A percentile compares a stretch with the other conserved stretches of the same genome.
phyloP scores from a whole-genome alignment of 768 basidiomycete genomes.

The Pisolithus orientalis region DNA sequence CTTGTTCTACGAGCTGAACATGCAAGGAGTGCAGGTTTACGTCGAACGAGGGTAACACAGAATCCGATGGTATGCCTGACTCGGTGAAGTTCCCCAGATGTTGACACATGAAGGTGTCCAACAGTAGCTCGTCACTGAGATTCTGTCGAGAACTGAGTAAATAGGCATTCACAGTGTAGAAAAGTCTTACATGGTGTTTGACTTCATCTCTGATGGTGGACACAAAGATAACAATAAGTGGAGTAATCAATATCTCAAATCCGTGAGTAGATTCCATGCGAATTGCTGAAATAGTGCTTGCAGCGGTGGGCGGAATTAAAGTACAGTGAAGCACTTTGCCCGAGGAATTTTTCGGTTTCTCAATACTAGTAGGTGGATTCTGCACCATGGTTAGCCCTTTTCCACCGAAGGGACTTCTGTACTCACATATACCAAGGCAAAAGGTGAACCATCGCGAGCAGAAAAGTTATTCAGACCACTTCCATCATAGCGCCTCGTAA shows the following conservation, averaged over 20 bases:
- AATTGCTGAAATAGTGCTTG: slow-evolving; percentile 9
- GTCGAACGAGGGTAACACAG: slow-evolving; percentile 32
- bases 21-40: slow-evolving; percentile 33
- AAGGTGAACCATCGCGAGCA: slow-evolving; percentile 44
- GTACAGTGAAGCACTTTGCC: background rate
- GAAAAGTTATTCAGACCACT: slow-evolving; percentile 29
- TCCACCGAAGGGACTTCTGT: background rate
- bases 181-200: slow-evolving; percentile 35
- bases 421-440: slow-evolving; percentile 39
- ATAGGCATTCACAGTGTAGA: background rate
- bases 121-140: slow-evolving; percentile 31
- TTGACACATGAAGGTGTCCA: slow-evolving; percentile 37
- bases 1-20: slow-evolving; percentile 43
- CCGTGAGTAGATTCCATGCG: slow-evolving; percentile 36
- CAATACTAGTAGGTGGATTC: slow-evolving; percentile 9
- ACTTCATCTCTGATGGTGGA: slow-evolving; percentile 43
- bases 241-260: slow-evolving; percentile 45
- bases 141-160: slow-evolving; percentile 21
- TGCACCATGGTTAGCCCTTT: slow-evolving; percentile 1
- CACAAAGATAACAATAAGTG: slow-evolving; percentile 44
- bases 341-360: background rate
- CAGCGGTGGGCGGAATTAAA: background rate
- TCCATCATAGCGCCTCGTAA: slow-evolving; percentile 44
- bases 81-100: slow-evolving; percentile 32
- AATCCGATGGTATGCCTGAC: slow-evolving; percentile 8